These are phyloP conservation scores for Brassica rapa DNA, from an alignment of 345 rosid genomes.

Conservation along the genomic window DNA sequence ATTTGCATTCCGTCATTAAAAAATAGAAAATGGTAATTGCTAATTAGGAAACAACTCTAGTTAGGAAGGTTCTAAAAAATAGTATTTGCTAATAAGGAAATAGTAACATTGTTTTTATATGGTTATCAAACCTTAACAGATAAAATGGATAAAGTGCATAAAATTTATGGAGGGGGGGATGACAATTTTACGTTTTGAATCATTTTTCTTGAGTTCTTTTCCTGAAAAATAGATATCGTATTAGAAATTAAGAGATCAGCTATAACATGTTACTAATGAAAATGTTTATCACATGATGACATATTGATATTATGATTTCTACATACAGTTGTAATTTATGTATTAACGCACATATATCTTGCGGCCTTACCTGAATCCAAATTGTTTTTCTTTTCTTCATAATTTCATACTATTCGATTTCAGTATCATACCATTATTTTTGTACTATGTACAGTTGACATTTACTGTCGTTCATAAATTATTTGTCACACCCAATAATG, in stretches of 20 bases:
- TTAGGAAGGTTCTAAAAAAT: background rate
- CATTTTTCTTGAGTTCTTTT: background rate
- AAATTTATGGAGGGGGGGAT: background rate
- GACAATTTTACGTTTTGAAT: background rate
- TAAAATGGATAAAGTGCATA: background rate
- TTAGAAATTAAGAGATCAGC: background rate
- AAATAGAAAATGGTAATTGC: background rate
- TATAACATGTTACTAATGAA: slow-evolving; percentile 10
- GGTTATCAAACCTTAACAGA: background rate
- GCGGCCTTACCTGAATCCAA: background rate
- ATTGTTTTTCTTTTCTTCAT: background rate
- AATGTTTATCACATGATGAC: background rate
- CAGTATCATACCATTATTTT: background rate
- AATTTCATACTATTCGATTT: background rate
- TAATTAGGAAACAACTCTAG: background rate
- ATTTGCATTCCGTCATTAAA: background rate
- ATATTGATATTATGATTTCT: background rate
- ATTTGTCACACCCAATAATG: background rate
- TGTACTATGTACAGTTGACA: background rate
- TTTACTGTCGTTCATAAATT: background rate
- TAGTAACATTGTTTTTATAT: background rate
- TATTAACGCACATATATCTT: no score
- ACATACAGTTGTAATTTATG: no score
- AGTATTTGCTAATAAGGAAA: background rate
- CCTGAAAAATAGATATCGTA: background rate